Conservation (phyloP, 2,329 filamentous ascomycete genomes). For the Geosmithia flava region DNA sequence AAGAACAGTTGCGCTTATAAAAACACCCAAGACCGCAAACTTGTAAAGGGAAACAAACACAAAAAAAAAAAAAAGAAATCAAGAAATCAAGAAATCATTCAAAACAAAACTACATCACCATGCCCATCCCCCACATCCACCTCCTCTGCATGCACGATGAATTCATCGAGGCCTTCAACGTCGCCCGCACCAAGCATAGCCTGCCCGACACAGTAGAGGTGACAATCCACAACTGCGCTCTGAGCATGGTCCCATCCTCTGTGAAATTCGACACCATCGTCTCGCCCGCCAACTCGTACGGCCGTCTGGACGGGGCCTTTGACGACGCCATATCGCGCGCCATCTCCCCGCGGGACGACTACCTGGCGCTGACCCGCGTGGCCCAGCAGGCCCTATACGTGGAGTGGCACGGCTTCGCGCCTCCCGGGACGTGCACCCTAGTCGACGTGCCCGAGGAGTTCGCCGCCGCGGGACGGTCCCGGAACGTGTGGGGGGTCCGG, state of each 20-base stretch:
- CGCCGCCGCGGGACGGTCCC: constrained; percentile 7
- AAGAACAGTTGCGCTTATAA: too few relatives aligned
- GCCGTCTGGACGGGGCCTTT: constrained; percentile 38
- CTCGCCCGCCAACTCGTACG: constrained; percentile 43
- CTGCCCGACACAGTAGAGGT: constrained; percentile 16
- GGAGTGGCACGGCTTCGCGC: constrained; percentile 34
- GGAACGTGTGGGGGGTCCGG: constrained; percentile 25
- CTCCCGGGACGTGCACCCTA: constrained; percentile 35
- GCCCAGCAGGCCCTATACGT: constrained; percentile 31
- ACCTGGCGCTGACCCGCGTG: constrained; percentile 30
- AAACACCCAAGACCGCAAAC: too few relatives aligned
- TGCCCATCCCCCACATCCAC: constrained; percentile 3
- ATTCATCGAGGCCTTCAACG: constrained; percentile 25
- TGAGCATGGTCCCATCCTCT: constrained; percentile 20
- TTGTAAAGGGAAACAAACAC: too few relatives aligned
- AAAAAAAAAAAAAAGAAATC: too few relatives aligned
- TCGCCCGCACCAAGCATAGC: constrained; percentile 16
- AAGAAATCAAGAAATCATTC: too few relatives aligned
- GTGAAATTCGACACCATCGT: constrained; percentile 34
- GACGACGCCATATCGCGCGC: constrained; percentile 39
- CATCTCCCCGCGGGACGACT: constrained; percentile 29
- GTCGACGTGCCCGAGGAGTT: constrained; percentile 28
- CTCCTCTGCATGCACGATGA: constrained; percentile 3
- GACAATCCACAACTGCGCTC: constrained; percentile 22
- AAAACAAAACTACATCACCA: neutral